Evolutionary conservation across 2,329 filamentous ascomycete genomes (phyloP), one percentile per base, ranked within the genome.

Genomic region (Pochonia chlamydosporia): DNA sequence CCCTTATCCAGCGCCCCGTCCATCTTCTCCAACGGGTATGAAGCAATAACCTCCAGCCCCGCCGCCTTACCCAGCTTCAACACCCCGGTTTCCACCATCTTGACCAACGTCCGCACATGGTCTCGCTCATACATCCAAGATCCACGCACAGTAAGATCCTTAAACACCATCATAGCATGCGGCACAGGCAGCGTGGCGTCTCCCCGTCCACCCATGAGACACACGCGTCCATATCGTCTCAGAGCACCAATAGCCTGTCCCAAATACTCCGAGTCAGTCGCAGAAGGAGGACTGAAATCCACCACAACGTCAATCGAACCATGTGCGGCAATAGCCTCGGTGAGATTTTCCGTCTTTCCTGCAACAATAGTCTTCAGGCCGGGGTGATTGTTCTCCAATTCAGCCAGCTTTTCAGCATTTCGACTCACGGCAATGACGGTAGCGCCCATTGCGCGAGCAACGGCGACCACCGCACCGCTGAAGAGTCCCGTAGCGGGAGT

Each of bases 381-480:
- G 33, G 55, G 43, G 50, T 55, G 59, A 40, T 35, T 31, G 9
- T 23, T 18, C 45, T 52, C 60, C 23, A 76, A 53, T 42, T 55
- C 51, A 4, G 43, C 59, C 5, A 75, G 55, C 13, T 58, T 58
- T 4, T 56, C 51, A 41, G 59, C 56, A 48, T 71, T 74, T 14
- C 74, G 62, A 2, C 75, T 74, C 49, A 75, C 64, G 3, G 76
- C 76, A 41, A 80, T 68, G 14, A 80, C 75, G 9, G 62, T 67
- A 4, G 73, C 74, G 0, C 76, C 78, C 60, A 78, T 69, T 1
- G 75, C 71, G 1, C 73, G 47, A 0, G 75, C 76, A 3, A 73
- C 58, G 4, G 67, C 54, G 2, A 78, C 73, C 1, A 65, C 72
- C 2, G 69, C 67, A 3, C 74, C 69, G 1, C 75, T 70, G 54